A percentile compares a stretch with the other conserved stretches of the same genome.
Evolutionary conservation across 805 yeast genomes (phyloP).

Genomic region (Starmerella stigmatis): DNA sequence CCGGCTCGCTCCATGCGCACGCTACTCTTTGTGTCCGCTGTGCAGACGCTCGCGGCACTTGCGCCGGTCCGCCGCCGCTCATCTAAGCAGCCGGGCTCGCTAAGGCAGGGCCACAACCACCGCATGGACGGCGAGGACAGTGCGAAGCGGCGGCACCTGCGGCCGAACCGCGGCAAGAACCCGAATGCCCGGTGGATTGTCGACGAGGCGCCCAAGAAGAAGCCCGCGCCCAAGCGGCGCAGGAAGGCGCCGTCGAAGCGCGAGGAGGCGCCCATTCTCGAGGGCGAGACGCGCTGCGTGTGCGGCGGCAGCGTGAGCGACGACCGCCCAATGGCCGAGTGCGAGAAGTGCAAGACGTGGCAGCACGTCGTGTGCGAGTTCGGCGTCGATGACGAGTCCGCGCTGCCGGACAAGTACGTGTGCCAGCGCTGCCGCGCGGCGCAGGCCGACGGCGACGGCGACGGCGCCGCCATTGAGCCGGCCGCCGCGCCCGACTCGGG

Average conservation of each 20-base stretch:
- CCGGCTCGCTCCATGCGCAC: too few relatives aligned
- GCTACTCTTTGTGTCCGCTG: not conserved
- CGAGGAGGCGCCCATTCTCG: slow-evolving; percentile 5
- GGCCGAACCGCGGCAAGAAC: slow-evolving; percentile 19
- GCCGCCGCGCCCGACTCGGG: not conserved
- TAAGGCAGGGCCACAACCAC: too few relatives aligned
- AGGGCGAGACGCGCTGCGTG: slow-evolving; percentile 15
- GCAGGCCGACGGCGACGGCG: slow-evolving; percentile 18
- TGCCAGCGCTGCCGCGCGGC: slow-evolving; percentile 48
- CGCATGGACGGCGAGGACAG: slow-evolving; percentile 1
- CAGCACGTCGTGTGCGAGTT: slow-evolving; percentile 59
- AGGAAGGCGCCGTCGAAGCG: not conserved
- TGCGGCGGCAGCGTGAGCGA: slow-evolving; percentile 36
- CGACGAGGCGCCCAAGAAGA: slow-evolving; percentile 5
- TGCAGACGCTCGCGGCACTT: not conserved
- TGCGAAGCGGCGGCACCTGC: slow-evolving; percentile 15
- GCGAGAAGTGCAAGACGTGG: slow-evolving; percentile 57
- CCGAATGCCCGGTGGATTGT: slow-evolving; percentile 20
- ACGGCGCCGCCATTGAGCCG: not conserved
- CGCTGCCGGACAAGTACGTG: slow-evolving; percentile 43
- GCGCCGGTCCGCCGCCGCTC: not conserved
- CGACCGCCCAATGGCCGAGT: slow-evolving; percentile 49
- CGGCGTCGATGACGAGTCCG: slow-evolving; percentile 33
- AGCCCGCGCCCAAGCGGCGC: slow-evolving; percentile 7
- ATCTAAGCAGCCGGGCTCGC: not conserved